These are phyloP conservation scores for Spathaspora gorwiae DNA, from an alignment of 805 yeast species.

Conservation along the genomic window DNA sequence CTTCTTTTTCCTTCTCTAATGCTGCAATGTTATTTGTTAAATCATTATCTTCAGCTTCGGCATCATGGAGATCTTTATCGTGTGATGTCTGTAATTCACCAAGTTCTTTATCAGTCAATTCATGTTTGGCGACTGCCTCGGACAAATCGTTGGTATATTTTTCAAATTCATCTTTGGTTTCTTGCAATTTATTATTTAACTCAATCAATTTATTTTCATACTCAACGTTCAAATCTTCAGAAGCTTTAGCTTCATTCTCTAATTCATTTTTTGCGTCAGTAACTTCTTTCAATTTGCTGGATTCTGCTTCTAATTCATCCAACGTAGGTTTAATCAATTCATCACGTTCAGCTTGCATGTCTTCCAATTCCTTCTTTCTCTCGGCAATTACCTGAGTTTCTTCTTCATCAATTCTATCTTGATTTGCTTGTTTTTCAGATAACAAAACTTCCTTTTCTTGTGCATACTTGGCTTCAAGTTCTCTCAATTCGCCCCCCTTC, in stretches of 20 bases:
- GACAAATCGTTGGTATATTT: slow-evolving; percentile 28
- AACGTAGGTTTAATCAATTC: slow-evolving; percentile 51
- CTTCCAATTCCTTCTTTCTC: slow-evolving; percentile 43
- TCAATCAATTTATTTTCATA: slow-evolving; percentile 42
- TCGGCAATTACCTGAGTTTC: slow-evolving; percentile 42
- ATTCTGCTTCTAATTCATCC: slow-evolving; percentile 49
- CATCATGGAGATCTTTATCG: slow-evolving; percentile 20
- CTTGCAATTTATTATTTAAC: slow-evolving; percentile 40
- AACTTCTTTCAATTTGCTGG: slow-evolving; percentile 45
- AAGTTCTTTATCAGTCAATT: slow-evolving; percentile 34
- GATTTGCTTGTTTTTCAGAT: slow-evolving; percentile 44
- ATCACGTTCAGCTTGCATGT: slow-evolving; percentile 50
- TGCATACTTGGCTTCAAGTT: slow-evolving; percentile 35
- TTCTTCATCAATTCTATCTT: slow-evolving; percentile 38
- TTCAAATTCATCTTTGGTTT: slow-evolving; percentile 35
- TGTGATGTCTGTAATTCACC: slow-evolving; percentile 27
- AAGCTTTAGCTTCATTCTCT: slow-evolving; percentile 39
- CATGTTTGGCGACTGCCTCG: slow-evolving; percentile 32
- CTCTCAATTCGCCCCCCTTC: slow-evolving; percentile 25
- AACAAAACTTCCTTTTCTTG: slow-evolving; percentile 38
- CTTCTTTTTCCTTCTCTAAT: slow-evolving; percentile 36
- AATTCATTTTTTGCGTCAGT: slow-evolving; percentile 45
- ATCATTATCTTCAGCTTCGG: slow-evolving; percentile 23
- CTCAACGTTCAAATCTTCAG: slow-evolving; percentile 43
- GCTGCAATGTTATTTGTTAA: slow-evolving; percentile 41